Evolutionary conservation across 2,329 filamentous ascomycete species (phyloP).

Genomic region (Penicillium sp.): DNA sequence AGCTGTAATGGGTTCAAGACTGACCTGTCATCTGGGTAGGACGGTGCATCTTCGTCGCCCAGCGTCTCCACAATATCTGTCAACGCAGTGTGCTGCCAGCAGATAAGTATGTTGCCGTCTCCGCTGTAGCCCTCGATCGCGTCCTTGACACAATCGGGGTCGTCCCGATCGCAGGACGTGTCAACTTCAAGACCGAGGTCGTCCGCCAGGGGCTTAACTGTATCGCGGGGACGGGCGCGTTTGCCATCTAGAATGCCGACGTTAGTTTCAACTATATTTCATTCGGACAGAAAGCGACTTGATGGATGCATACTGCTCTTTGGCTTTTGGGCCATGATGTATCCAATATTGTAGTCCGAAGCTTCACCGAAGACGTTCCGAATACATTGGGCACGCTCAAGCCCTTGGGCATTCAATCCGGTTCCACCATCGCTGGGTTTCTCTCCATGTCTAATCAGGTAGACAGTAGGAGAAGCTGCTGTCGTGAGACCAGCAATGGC

Average conservation of each 20-base stretch:
- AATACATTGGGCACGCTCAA: slow-evolving; percentile 60
- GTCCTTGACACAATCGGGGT: slow-evolving; percentile 55
- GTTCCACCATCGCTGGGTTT: slow-evolving; percentile 53
- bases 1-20: slow-evolving; percentile 9
- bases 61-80: slow-evolving; percentile 54
- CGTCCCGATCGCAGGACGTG: slow-evolving; percentile 56
- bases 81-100: slow-evolving; percentile 60
- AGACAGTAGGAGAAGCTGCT: slow-evolving; percentile 51
- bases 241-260: slow-evolving; percentile 44
- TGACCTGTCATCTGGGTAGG: slow-evolving; percentile 52
- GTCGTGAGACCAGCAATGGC: slow-evolving; percentile 16
- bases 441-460: slow-evolving; percentile 64
- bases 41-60: slow-evolving; percentile 51
- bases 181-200: slow-evolving; percentile 59
- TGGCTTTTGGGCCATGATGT: slow-evolving; percentile 59
- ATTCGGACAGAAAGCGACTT: background rate
- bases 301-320: slow-evolving; percentile 40
- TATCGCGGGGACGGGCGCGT: slow-evolving; percentile 55
- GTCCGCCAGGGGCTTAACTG: slow-evolving; percentile 56
- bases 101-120: slow-evolving; percentile 59
- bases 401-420: slow-evolving; percentile 54
- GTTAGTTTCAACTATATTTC: slow-evolving; percentile 16
- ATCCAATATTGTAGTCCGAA: slow-evolving; percentile 56
- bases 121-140: slow-evolving; percentile 51
- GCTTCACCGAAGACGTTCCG: slow-evolving; percentile 54